Conservation (phyloP, 202 grass and related monocot genomes). For the Panicum virgatum region DNA sequence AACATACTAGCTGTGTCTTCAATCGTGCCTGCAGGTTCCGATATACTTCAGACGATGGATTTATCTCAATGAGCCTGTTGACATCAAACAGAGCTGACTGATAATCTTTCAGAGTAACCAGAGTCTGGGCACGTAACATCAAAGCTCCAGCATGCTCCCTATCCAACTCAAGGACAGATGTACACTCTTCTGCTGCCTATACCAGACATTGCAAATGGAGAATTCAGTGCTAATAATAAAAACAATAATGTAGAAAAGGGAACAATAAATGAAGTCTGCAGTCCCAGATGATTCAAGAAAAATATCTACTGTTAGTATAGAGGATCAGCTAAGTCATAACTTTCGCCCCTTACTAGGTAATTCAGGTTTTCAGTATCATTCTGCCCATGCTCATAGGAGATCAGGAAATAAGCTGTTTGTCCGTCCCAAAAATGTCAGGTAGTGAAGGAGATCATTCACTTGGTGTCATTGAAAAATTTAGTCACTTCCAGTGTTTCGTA, state of each 20-base stretch:
- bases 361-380: background rate
- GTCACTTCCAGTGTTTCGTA: background rate
- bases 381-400: background rate
- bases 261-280: conserved; percentile 5
- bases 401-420: background rate
- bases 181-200: conserved; percentile 92
- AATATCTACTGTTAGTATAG: background rate
- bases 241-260: conserved; percentile 18
- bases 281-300: conserved; percentile 6
- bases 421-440: background rate
- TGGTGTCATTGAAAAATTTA: background rate
- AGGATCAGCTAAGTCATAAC: background rate
- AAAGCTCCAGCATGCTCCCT: conserved; percentile 82
- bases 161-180: conserved; percentile 89
- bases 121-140: conserved; percentile 92
- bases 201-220: background rate
- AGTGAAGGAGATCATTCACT: background rate
- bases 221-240: conserved; percentile 11
- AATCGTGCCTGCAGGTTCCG: conserved; percentile 72
- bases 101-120: conserved; percentile 91
- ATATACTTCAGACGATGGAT: conserved; percentile 87
- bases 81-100: conserved; percentile 98
- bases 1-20: conserved; percentile 85
- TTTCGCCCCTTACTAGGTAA: background rate
- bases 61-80: conserved; percentile 82